A percentile compares a stretch with the other conserved stretches of the same genome.
Evolutionary conservation across 192 early-diverging fungal genomes (phyloP).

Genomic region (Backusella mclennaniae): DNA sequence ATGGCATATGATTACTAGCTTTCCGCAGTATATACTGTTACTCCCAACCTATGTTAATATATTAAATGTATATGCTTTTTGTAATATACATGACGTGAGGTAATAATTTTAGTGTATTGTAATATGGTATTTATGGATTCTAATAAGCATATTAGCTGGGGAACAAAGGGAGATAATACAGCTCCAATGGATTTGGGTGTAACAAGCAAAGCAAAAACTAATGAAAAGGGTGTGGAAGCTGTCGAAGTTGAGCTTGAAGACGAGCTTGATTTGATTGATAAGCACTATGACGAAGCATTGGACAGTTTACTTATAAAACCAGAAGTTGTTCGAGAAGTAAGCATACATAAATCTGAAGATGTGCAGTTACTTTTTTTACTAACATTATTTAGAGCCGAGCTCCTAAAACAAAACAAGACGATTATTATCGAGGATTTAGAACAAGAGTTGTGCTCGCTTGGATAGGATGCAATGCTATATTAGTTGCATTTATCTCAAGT

Average conservation of each 20-base stretch:
- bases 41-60: conserved; percentile 78
- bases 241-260: conserved; percentile 48
- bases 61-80: conserved; percentile 59
- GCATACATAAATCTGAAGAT: background rate
- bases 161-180: conserved; percentile 80
- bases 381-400: conserved; percentile 26
- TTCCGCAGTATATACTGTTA: conserved; percentile 73
- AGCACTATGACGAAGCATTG: conserved; percentile 45
- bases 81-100: conserved; percentile 60
- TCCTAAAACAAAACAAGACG: conserved; percentile 57
- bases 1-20: conserved; percentile 76
- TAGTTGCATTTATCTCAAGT: conserved; percentile 62
- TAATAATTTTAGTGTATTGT: conserved; percentile 4
- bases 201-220: conserved; percentile 34
- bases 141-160: conserved; percentile 59
- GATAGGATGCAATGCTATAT: conserved; percentile 67
- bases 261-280: conserved; percentile 46
- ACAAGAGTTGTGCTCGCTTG: conserved; percentile 69
- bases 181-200: conserved; percentile 46
- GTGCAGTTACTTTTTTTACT: too few species aligned
- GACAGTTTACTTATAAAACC: conserved; percentile 30
- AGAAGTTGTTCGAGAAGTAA: conserved; percentile 33
- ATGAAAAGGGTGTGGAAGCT: conserved; percentile 34
- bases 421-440: conserved; percentile 77
- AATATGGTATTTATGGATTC: background rate